Evolutionary conservation across 208 protist species (phyloP).

Genomic region (Naegleria gruberi): DNA sequence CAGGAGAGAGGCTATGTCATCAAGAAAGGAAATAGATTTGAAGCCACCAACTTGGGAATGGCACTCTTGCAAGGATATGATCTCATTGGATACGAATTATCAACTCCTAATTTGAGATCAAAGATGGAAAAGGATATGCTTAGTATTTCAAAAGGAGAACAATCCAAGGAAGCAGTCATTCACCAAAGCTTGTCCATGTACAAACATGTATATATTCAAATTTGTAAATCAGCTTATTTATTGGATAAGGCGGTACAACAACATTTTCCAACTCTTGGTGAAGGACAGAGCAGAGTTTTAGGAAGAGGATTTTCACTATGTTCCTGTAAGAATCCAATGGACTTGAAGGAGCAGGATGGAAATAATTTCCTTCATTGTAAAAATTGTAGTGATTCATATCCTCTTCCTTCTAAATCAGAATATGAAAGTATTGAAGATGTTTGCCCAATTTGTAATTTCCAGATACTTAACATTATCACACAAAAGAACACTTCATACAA

Average conservation of each 20-base stretch:
- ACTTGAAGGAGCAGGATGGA: not conserved
- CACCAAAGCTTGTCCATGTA: slow-evolving; percentile 59
- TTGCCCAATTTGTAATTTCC: slow-evolving; percentile 60
- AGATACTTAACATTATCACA: slow-evolving; percentile 51
- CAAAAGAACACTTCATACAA: slow-evolving; percentile 63
- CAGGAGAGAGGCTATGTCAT: slow-evolving; percentile 77
- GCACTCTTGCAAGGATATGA: slow-evolving; percentile 90
- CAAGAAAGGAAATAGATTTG: slow-evolving; percentile 61
- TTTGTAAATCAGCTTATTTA: slow-evolving; percentile 17
- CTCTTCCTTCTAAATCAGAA: not conserved
- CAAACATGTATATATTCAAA: slow-evolving; percentile 59
- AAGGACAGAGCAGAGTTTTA: not conserved
- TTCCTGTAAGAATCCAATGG: not conserved
- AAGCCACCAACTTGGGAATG: slow-evolving; percentile 84
- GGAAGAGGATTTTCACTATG: not conserved
- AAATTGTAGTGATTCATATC: not conserved
- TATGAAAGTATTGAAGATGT: slow-evolving; percentile 45
- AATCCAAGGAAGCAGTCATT: slow-evolving; percentile 67
- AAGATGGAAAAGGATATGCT: slow-evolving; percentile 84
- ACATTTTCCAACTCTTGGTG: not conserved
- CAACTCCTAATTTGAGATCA: slow-evolving; percentile 73
- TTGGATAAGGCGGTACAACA: not conserved
- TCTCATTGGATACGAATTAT: slow-evolving; percentile 76
- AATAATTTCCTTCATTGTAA: not conserved
- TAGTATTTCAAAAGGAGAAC: slow-evolving; percentile 60